Percentiles rank a stretch among this genome's conserved stretches.
These are phyloP conservation scores for Aspergillus arachidicola DNA, from an alignment of 2,329 filamentous ascomycete species.

Conservation along the genomic window DNA sequence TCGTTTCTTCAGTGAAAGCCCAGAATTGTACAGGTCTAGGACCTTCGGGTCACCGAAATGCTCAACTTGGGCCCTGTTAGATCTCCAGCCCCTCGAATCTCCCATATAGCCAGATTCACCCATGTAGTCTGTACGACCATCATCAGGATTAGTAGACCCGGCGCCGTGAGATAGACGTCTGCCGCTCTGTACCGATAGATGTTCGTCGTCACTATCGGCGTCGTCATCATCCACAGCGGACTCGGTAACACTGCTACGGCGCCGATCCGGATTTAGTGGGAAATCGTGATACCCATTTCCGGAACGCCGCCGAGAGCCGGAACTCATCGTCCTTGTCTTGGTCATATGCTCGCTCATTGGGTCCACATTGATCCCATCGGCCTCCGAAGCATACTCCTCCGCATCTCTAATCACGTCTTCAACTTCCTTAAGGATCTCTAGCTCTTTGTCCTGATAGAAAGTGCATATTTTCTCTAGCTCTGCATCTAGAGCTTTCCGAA, in stretches of 20 bases:
- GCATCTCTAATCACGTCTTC: conserved; percentile 76
- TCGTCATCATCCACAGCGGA: conserved; percentile 56
- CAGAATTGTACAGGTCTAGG: conserved; percentile 67
- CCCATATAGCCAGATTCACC: conserved; percentile 37
- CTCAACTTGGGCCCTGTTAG: conserved; percentile 58
- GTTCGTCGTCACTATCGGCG: conserved; percentile 63
- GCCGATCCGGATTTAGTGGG: conserved; percentile 48
- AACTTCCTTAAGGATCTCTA: conserved; percentile 81
- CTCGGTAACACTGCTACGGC: conserved; percentile 47
- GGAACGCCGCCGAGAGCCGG: conserved; percentile 45
- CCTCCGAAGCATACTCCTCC: conserved; percentile 65
- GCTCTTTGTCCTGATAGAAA: conserved; percentile 88
- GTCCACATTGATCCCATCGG: conserved; percentile 47
- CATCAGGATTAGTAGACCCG: conserved; percentile 30
- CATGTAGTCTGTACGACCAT: conserved; percentile 35
- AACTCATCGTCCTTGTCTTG: conserved; percentile 45
- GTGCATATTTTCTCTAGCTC: conserved; percentile 93
- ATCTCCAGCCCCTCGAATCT: conserved; percentile 21
- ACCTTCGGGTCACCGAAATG: conserved; percentile 75
- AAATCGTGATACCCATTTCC: conserved; percentile 58
- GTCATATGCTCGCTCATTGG: conserved; percentile 45
- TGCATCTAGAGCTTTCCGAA: conserved; percentile 77
- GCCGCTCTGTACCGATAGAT: conserved; percentile 26
- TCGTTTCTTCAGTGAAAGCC: conserved; percentile 89
- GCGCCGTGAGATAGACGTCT: conserved; percentile 29